Evolutionary conservation across 495 filamentous ascomycete species (phyloP).

Genomic region (Amorphotheca resinae): DNA sequence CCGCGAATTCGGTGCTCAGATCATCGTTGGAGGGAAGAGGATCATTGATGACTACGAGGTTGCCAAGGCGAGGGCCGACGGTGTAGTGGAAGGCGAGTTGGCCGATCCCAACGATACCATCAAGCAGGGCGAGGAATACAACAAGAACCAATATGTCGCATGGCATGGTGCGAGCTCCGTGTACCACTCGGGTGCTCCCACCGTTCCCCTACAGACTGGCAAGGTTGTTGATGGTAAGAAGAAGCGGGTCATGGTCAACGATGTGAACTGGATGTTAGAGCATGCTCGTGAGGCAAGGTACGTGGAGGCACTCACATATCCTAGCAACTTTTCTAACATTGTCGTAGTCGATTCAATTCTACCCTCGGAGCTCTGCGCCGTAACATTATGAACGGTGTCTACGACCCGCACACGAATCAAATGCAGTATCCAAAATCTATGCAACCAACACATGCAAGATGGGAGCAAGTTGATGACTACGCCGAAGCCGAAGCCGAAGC

Average conservation of each 20-base stretch:
- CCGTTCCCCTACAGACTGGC: slow-evolving; percentile 61
- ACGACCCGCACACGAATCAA: slow-evolving; percentile 85
- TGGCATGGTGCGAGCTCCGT: slow-evolving; percentile 96
- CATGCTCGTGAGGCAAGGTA: slow-evolving; percentile 85
- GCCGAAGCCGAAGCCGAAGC: slow-evolving; percentile 11
- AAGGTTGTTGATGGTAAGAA: slow-evolving; percentile 65
- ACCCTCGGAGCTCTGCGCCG: slow-evolving; percentile 50
- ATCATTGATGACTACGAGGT: slow-evolving; percentile 87
- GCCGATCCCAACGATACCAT: slow-evolving; percentile 52
- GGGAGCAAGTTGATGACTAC: slow-evolving; percentile 47
- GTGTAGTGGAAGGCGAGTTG: slow-evolving; percentile 78
- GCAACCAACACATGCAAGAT: slow-evolving; percentile 78
- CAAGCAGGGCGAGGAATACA: slow-evolving; percentile 22
- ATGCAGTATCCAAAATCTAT: slow-evolving; percentile 80
- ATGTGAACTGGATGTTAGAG: slow-evolving; percentile 95
- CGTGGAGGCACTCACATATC: slow-evolving; percentile 18
- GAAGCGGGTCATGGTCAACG: slow-evolving; percentile 75
- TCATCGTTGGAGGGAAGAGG: slow-evolving; percentile 79
- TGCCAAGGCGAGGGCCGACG: slow-evolving; percentile 59
- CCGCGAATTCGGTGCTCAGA: slow-evolving; percentile 87
- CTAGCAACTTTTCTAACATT: slow-evolving; percentile 13
- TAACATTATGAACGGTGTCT: slow-evolving; percentile 59
- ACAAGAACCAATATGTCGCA: slow-evolving; percentile 67
- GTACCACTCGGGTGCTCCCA: slow-evolving; percentile 73
- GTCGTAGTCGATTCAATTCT: slow-evolving; percentile 65